Evolutionary conservation across 1,139 yeast genomes (phyloP).

Genomic region (Debaryomyces sp.): DNA sequence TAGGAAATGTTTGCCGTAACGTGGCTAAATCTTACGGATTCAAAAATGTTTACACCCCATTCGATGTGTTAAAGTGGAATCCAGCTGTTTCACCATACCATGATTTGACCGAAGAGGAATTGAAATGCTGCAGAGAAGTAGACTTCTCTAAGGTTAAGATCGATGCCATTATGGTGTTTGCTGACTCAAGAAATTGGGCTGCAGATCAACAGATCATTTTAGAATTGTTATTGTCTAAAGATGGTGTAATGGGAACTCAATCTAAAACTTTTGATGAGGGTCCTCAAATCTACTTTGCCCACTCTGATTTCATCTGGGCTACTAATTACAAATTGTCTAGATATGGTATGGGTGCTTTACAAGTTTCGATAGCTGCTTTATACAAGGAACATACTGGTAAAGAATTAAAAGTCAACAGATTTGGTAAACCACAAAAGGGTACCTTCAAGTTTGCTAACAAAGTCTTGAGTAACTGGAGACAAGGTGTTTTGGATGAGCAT

Average conservation of each 20-base stretch:
- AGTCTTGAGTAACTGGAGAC: constrained; percentile 75
- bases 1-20: constrained; percentile 77
- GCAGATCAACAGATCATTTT: constrained; percentile 86
- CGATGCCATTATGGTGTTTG: constrained; percentile 77
- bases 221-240: constrained; percentile 70
- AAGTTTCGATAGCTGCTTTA: constrained; percentile 80
- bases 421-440: constrained; percentile 85
- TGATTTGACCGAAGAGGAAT: constrained; percentile 71
- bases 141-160: constrained; percentile 67
- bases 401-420: constrained; percentile 73
- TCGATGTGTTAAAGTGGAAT: constrained; percentile 81
- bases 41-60: constrained; percentile 73
- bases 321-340: constrained; percentile 78
- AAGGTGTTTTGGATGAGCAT: constrained; percentile 73
- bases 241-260: constrained; percentile 82
- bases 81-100: constrained; percentile 85
- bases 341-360: constrained; percentile 90
- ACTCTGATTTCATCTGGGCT: constrained; percentile 88
- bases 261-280: constrained; percentile 73
- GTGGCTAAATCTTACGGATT: constrained; percentile 81
- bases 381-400: constrained; percentile 80
- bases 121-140: constrained; percentile 52
- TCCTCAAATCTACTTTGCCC: constrained; percentile 82
- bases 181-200: constrained; percentile 87
- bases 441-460: constrained; percentile 80